Percentiles rank a stretch among this genome's conserved stretches.
Evolutionary conservation across 148 eudicot genomes (phyloP).

Genomic region (Rhododendron kiyosumense): DNA sequence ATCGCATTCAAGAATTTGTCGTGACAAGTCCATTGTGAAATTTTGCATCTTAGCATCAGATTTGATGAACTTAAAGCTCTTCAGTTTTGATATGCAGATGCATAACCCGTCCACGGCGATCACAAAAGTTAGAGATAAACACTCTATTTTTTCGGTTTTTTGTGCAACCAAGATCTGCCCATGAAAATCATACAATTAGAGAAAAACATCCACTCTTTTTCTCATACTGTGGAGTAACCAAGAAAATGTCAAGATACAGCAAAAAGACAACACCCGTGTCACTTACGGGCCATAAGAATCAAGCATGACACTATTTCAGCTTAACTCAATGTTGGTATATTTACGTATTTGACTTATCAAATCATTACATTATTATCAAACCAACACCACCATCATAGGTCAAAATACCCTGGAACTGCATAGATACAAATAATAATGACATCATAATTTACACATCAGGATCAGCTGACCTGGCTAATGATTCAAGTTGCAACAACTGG

Average conservation of each 20-base stretch:
- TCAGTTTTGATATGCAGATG: not conserved
- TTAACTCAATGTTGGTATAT: not conserved
- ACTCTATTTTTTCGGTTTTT: not conserved
- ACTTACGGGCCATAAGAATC: not conserved
- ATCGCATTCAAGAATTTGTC: not conserved
- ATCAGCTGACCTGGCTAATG: slow-evolving; percentile 21
- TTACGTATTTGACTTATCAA: not conserved
- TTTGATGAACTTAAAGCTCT: not conserved
- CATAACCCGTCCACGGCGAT: not conserved
- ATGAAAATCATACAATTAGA: not conserved
- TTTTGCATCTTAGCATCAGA: not conserved
- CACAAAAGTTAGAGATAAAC: not conserved
- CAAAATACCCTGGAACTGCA: not conserved
- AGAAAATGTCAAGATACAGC: not conserved
- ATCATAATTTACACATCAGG: not conserved
- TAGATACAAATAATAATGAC: not conserved
- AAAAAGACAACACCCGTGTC: not conserved
- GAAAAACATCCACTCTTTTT: not conserved
- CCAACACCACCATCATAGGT: not conserved
- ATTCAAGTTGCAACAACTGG: slow-evolving; percentile 44
- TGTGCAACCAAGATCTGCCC: not conserved
- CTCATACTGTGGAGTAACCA: not conserved
- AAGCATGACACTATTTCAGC: not conserved
- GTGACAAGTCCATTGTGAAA: not conserved
- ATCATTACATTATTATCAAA: not conserved